Evolutionary conservation across 2,329 filamentous ascomycete species (phyloP).

Genomic region (Alternaria sp.): DNA sequence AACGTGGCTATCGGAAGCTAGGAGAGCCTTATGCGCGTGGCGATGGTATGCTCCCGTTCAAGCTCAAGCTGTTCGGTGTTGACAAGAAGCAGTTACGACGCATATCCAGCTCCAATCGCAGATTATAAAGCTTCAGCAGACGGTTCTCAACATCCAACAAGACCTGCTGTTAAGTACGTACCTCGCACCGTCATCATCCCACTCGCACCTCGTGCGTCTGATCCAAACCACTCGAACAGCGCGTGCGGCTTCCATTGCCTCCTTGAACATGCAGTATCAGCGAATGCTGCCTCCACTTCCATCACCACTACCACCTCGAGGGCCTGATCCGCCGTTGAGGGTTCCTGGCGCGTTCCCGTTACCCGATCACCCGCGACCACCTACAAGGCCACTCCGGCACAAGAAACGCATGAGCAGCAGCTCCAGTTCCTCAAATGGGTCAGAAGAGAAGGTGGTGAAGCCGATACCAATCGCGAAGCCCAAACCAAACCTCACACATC

Average conservation of each 20-base stretch:
- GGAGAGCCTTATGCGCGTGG: conserved; percentile 45
- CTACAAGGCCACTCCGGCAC: conserved; percentile 14
- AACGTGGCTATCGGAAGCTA: conserved; percentile 40
- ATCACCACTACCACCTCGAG: conserved; percentile 8
- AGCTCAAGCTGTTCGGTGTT: conserved; percentile 1
- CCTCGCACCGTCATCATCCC: conserved; percentile 32
- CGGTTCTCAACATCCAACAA: conserved; percentile 41
- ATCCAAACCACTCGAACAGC: conserved; percentile 40
- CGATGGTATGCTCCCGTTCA: conserved; percentile 35
- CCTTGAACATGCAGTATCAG: conserved; percentile 40
- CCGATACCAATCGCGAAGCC: conserved; percentile 2
- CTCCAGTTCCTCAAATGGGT: conserved; percentile 17
- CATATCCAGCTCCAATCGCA: conserved; percentile 46
- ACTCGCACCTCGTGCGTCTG: conserved; percentile 41
- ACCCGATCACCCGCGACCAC: conserved; percentile 16
- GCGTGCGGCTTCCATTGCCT: conserved; percentile 40
- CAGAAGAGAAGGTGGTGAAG: conserved; percentile 15
- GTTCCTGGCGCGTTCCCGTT: conserved; percentile 33
- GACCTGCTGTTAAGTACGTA: conserved; percentile 39
- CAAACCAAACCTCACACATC: conserved; percentile 7
- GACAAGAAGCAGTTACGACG: conserved; percentile 32
- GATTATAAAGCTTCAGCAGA: conserved; percentile 45
- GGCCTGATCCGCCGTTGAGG: conserved; percentile 16
- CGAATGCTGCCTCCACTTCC: conserved; percentile 28
- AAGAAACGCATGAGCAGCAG: conserved; percentile 19